Base-by-base conservation (phyloP, 495 filamentous ascomycete genomes). In the Podospora sp. region DNA sequence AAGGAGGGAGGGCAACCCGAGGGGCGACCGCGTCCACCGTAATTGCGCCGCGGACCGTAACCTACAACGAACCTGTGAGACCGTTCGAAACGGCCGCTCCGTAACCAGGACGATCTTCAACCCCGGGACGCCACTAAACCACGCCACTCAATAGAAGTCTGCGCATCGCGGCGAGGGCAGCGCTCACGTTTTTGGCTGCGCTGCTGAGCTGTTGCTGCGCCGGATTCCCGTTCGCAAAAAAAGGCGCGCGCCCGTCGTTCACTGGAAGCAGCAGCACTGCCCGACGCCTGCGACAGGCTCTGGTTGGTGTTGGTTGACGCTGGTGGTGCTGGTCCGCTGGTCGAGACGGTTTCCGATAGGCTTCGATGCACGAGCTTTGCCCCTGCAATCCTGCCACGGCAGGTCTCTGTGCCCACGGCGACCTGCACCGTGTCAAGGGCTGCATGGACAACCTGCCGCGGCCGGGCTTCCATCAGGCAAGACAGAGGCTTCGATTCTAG, bases 401-500 rank as follows among this genome's bases (percentile, higher is more conserved):
- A 62, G 60, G 35, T 24, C 40, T 46, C 40, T 46, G 40, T 46
- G 40, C 16, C 26, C 65, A 55, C 51, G 50, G 61, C 55, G 33
- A 27, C 27, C 33, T 63, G 69, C 68, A 67, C 60, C 18, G 65
- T 68, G 59, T 68, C 69, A 68, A 56, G 59, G 24, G 63, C 51
- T 69, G 67, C 67, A 66, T 51, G 36, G 65, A 26, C 56, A 20
- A 61, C 22, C 33, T 62, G 36, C 35, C 33, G 60, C 33, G 35
- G 57, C 4, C 57, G 57, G 60, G 33, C 33, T 62, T 62, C 60
- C 60, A 62, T 21, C 33, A 14, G 12, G 20, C 21, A 62, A 62
- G 36, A 62, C 33, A 50, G 11, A 60, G 57, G 25, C 29, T 60
- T 62, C 36, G 60, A 62, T 50, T 62, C 21, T 21, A 46, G 11